Percentiles rank a stretch among this genome's conserved stretches.
Conservation (phyloP, 352 stramenopile genomes). For the Peronospora belbahrii region DNA sequence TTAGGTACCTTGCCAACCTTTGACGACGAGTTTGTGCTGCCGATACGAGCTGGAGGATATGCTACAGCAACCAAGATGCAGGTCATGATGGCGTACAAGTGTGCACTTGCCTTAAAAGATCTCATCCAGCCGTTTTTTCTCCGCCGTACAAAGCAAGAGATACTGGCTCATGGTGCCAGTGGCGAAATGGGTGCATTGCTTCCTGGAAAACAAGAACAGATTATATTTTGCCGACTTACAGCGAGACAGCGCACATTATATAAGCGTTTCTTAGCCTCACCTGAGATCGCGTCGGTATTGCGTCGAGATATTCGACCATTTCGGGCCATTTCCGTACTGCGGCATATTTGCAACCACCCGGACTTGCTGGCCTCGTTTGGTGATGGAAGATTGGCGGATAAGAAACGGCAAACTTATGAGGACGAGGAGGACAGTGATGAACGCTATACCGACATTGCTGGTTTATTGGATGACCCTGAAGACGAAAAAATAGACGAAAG, state of each 20-base stretch:
- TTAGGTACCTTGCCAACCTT: conserved; percentile 97
- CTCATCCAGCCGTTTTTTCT: conserved; percentile 96
- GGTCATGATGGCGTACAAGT: conserved; percentile 95
- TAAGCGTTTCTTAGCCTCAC: conserved; percentile 86
- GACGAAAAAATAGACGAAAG: conserved; percentile 20
- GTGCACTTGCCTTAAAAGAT: conserved; percentile 92
- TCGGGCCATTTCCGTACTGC: conserved; percentile 91
- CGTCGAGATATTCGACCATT: conserved; percentile 76
- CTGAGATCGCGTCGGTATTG: conserved; percentile 89
- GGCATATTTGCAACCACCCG: conserved; percentile 98
- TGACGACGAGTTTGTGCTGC: conserved; percentile 94
- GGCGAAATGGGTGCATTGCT: conserved; percentile 37
- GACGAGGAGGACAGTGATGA: conserved; percentile 24
- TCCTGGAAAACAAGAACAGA: conserved; percentile 97
- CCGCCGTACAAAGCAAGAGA: conserved; percentile 91
- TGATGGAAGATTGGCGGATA: conserved; percentile 23
- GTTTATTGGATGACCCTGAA: conserved; percentile 11
- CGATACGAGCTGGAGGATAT: conserved; percentile 93
- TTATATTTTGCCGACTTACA: conserved; percentile 95
- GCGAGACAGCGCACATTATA: conserved; percentile 87
- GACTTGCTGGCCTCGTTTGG: conserved; percentile 85
- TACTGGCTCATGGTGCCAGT: conserved; percentile 53
- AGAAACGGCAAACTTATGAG: conserved; percentile 23
- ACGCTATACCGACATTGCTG: conserved; percentile 7
- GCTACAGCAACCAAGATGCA: conserved; percentile 91